Evolutionary conservation across 306 rosid species (phyloP), one percentile per base, ranked within the genome.

Genomic region (Prunus kanzakura): DNA sequence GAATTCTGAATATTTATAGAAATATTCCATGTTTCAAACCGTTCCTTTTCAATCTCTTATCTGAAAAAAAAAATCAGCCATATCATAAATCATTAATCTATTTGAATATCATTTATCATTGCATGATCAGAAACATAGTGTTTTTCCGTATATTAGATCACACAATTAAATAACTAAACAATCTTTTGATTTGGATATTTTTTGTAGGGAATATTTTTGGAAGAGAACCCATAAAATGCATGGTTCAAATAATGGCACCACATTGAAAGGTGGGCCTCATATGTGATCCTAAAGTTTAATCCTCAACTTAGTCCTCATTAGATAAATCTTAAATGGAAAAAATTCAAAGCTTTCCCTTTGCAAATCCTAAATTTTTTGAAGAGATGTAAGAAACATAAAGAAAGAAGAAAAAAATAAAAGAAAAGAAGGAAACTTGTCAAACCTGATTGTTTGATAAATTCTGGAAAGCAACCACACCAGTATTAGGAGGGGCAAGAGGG

Each of bases 391-490:
- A 23, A 38, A 57, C 27, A 11, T 3, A n/a, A 54, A 20, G 14
- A 60, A 25, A 60, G 7, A 72, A 13, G 41, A 9, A 56, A 25
- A 16, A 9, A 10, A 73, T 16, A 10, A 35, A 35, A 35, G 8
- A 6, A 35, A 35, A 23, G 23, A 57, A 41, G 18, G 41, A 73
- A 22, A 57, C 9, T 27, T 16, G 27, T 15, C 45, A 41, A 6
- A 95, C 97, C 92, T 90, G 99, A 84, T 84, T 90, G 82, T 84
- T 95, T 14, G 97, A 87, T 76, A 90, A 84, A 82, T 79, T 89
- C 91, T 95, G 97, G 69, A 95, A 76, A 14, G 97, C 97, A 80
- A 95, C 89, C 82, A 95, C 82, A 63, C 97, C 97, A 45, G 97
- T 88, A 72, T 88, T 89, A 41, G 97, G 97, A 78, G 97, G 97